Evolutionary conservation across 1,284 basidiomycete genomes (phyloP), one percentile per base, ranked within the genome.

Genomic region (Rhodotorula mucilaginosa): DNA sequence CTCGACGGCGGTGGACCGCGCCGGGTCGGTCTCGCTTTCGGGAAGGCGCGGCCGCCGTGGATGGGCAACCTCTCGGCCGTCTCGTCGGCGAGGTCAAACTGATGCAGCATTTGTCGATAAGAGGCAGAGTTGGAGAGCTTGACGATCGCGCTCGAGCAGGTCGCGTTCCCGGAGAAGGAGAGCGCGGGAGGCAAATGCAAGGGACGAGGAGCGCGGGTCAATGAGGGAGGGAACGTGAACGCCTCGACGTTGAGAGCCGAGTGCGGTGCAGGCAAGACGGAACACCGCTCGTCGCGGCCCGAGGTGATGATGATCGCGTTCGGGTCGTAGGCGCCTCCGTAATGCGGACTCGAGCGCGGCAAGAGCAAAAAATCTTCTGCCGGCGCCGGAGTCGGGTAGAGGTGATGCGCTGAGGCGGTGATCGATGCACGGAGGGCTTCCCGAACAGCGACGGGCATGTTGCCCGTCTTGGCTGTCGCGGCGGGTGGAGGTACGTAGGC

Each of bases 311-410:
- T 77, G 56, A 96, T 87, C 2, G 88, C 85, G 58, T 85, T 83
- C 0, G 92, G 89, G 79, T 95, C 91, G 79, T 85, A 88, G 16
- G 85, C 82, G 16, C 88, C 86, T 57, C 84, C 82, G 79, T 89
- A 90, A 80, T 93, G 89, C 1, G 92, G 92, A 71, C 81, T 90
- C 44, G 84, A 82, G 61, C 86, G 85, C 0, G 93, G 90, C 23
- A 93, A 80, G 29, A 94, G 84, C 18, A 91, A 80, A 79, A 91
- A 93, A 78, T 96, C 93, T 77, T 94, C 89, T 7, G 89, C 85
- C 0, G 87, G 81, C 1, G 87, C 86, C 10, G 82, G 79, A 0
- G 88, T 87, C 12, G 84, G 82, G 76, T 92, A 93, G 66, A 87
- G 85, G 68, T 86, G 86, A 4, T 85, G 83, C 54, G 87, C 85